These are phyloP conservation scores for Thelonectria olida DNA, from an alignment of 2,329 filamentous ascomycete genomes.

Conservation along the genomic window DNA sequence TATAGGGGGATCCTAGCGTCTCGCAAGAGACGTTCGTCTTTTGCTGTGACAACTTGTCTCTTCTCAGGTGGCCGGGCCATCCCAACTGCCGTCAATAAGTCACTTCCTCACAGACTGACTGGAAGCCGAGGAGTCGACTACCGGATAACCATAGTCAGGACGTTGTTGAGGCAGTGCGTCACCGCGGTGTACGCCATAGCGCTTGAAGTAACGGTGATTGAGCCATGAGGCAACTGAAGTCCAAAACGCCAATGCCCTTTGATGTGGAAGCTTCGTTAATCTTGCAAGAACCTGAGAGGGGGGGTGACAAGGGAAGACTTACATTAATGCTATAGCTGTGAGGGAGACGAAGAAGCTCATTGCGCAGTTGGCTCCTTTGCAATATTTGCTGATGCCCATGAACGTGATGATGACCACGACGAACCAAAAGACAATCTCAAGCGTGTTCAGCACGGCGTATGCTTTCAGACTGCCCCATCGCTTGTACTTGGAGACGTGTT, in stretches of 20 bases:
- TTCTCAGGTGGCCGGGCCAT: no score
- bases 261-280: neutral
- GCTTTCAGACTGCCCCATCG: constrained; percentile 36
- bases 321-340: constrained; percentile 15
- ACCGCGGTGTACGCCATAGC: constrained; percentile 1
- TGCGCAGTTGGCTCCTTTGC: constrained; percentile 25
- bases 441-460: constrained; percentile 34
- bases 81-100: neutral
- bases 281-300: no score
- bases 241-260: constrained; percentile 9
- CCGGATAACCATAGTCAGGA: neutral
- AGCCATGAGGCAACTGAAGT: constrained; percentile 9
- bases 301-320: neutral
- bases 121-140: neutral
- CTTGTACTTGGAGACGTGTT: constrained; percentile 40
- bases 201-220: constrained; percentile 13
- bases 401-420: constrained; percentile 37
- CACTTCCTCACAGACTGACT: neutral
- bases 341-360: constrained; percentile 26
- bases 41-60: no score
- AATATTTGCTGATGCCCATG: constrained; percentile 20
- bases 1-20: no score
- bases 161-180: neutral
- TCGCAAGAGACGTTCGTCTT: no score
- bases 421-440: constrained; percentile 40